These are phyloP conservation scores for Volutella citrinella DNA, from an alignment of 2,329 filamentous ascomycete species.

Conservation along the genomic window DNA sequence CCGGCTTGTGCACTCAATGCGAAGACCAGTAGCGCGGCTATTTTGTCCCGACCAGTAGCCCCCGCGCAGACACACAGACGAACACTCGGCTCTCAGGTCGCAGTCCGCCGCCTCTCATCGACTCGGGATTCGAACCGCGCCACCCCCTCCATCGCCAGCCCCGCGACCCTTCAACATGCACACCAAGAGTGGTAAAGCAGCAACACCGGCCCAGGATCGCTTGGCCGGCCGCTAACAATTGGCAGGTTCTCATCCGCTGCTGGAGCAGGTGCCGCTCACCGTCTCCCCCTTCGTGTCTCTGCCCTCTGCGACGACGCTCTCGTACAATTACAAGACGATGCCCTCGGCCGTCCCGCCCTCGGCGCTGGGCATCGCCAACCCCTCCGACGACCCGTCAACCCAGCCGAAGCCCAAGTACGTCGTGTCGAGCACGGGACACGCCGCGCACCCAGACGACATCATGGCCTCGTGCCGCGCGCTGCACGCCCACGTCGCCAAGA, in stretches of 20 bases:
- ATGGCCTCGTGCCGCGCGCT: conserved; percentile 77
- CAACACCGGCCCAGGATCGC: too few species aligned
- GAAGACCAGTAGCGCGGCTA: too few species aligned
- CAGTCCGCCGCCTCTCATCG: too few species aligned
- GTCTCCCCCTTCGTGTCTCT: conserved; percentile 93
- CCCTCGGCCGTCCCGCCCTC: conserved; percentile 74
- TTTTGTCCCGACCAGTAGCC: too few species aligned
- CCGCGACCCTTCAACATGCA: too few species aligned
- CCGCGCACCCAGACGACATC: conserved; percentile 85
- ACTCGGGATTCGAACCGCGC: too few species aligned
- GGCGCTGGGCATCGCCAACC: conserved; percentile 32
- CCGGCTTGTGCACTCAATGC: too few species aligned
- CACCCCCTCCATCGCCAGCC: too few species aligned
- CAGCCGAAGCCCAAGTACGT: conserved; percentile 67
- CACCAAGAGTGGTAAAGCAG: too few species aligned
- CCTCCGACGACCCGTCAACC: conserved; percentile 32
- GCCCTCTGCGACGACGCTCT: conserved; percentile 83
- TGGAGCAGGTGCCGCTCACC: conserved; percentile 88
- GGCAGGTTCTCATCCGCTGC: conserved; percentile 81
- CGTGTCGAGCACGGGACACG: conserved; percentile 71
- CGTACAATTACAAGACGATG: conserved; percentile 91
- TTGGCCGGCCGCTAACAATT: too few species aligned
- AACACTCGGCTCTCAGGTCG: too few species aligned
- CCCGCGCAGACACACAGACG: too few species aligned
- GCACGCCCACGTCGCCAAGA: conserved; percentile 68